Base-by-base conservation (phyloP, 805 yeast species). In the Teunomyces pallodes region DNA sequence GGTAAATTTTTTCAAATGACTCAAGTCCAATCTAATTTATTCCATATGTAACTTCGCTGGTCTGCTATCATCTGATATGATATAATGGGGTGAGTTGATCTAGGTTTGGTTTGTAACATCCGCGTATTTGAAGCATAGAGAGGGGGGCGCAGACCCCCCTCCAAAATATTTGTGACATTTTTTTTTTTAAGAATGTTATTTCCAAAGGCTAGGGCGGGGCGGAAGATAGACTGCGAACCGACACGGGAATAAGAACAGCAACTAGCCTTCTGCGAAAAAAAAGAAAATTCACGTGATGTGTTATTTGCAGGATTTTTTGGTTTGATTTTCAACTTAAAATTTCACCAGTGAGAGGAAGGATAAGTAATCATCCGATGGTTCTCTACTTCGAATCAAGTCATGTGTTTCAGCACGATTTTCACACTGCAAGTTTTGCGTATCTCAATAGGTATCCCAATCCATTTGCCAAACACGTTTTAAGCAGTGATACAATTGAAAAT, bases 391-490 rank as follows among this genome's bases (percentile, higher is more conserved):
- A 76, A 52, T 76, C 76, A 52, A 57, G 68, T n/a, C 86, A 82
- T 61, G 62, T 71, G n/a, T 87, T 76, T 61, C 69, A 76, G 45
- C 80, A 80, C 62, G 84, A 83, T 55, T 90, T 90, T 58, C 74
- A 76, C 43, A 85, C 92, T 0, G 89, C 87, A 3, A 76, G 90
- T 1, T 70, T 84, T 42, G 96, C 96, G 0, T 84, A 86, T 62
- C 84, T 88, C 67, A 72, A 72, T 54, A 51, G 75, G 49, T 72
- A 71, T 52, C 85, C 85, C 10, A 84, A 84, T 63, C 98, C 98
- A 2, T 90, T 77, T 62, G 84, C 97, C 13, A 72, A 81, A 8
- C 97, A 92, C 69, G 97, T 92, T 9, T 71, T 84, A 31, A 86
- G 96, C 6, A 83, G 82, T 26, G 98, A 91, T 63, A 87, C 96